phyloP scores from a whole-genome alignment of 495 filamentous ascomycete species.

The Xylaria scruposa region DNA sequence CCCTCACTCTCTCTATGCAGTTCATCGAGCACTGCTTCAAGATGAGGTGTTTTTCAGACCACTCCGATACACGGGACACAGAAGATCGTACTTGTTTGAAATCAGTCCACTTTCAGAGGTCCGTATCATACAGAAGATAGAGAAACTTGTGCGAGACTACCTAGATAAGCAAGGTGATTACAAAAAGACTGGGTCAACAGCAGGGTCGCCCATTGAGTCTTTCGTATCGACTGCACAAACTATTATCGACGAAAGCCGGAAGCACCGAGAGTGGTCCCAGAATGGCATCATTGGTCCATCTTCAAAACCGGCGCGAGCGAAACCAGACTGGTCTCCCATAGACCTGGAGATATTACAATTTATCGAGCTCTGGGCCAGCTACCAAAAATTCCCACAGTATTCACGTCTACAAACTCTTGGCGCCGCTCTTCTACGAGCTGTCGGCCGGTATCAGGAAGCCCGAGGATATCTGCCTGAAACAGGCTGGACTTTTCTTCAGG shows the following conservation, averaged over 20 bases:
- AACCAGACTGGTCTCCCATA: constrained; percentile 47
- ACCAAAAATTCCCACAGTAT: constrained; percentile 52
- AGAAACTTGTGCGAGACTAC: constrained; percentile 43
- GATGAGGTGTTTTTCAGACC: constrained; percentile 59
- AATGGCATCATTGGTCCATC: constrained; percentile 58
- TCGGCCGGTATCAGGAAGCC: constrained; percentile 69
- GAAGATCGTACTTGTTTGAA: constrained; percentile 48
- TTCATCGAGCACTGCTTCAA: constrained; percentile 67
- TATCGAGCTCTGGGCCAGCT: constrained; percentile 71
- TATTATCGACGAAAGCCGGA: constrained; percentile 71
- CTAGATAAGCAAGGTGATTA: constrained; percentile 31
- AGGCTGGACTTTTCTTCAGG: constrained; percentile 78
- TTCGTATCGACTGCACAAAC: constrained; percentile 72
- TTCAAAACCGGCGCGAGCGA: constrained; percentile 36
- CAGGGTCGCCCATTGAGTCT: constrained; percentile 25
- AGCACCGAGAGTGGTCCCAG: constrained; percentile 63
- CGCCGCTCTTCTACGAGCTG: constrained; percentile 73
- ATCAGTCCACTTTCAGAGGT: constrained; percentile 43
- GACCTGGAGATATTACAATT: constrained; percentile 71
- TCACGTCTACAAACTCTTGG: constrained; percentile 65
- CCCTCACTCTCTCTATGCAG: constrained; percentile 66
- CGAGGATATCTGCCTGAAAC: constrained; percentile 58
- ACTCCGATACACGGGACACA: constrained; percentile 42
- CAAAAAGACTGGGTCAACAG: not conserved
- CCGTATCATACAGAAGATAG: constrained; percentile 36